phyloP scores from a whole-genome alignment of 1,284 basidiomycete genomes.

The Pseudozyma sp. region DNA sequence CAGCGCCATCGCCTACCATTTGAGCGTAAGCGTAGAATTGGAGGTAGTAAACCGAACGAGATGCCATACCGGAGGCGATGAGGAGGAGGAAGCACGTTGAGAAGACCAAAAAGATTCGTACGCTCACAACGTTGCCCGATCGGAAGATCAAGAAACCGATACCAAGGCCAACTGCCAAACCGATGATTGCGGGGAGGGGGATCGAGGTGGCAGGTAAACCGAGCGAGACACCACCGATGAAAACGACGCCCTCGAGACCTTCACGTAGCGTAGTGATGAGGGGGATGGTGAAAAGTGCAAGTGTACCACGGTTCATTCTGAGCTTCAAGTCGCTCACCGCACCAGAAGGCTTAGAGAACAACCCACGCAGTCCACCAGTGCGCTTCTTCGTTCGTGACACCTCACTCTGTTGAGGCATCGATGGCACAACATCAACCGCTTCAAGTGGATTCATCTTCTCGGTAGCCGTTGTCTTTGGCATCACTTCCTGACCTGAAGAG shows the following conservation, averaged over 20 bases:
- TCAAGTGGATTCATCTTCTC: conserved; percentile 49
- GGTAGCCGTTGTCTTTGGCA: conserved; percentile 26
- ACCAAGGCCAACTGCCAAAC: conserved; percentile 50
- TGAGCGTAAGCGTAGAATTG: conserved; percentile 62
- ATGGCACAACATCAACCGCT: conserved; percentile 36
- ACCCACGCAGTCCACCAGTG: conserved; percentile 15
- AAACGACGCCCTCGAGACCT: conserved; percentile 66
- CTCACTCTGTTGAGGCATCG: conserved; percentile 1
- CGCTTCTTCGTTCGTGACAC: not conserved
- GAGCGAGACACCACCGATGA: conserved; percentile 66
- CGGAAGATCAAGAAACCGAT: conserved; percentile 62
- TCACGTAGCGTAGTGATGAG: conserved; percentile 66
- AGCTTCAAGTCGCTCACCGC: conserved; percentile 38
- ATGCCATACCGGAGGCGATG: conserved; percentile 65
- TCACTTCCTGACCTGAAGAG: conserved; percentile 9
- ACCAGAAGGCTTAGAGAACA: conserved; percentile 25
- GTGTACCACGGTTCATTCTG: conserved; percentile 43
- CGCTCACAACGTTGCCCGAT: conserved; percentile 48
- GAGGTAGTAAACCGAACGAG: conserved; percentile 60
- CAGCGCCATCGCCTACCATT: conserved; percentile 60
- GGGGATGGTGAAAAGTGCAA: conserved; percentile 64
- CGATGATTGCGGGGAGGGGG: conserved; percentile 65
- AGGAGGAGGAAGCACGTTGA: conserved; percentile 63
- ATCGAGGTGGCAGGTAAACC: conserved; percentile 64
- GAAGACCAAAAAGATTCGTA: conserved; percentile 59